These are phyloP conservation scores for Tanacetum coccineum DNA, from an alignment of 129 eudicot species.

Conservation along the genomic window DNA sequence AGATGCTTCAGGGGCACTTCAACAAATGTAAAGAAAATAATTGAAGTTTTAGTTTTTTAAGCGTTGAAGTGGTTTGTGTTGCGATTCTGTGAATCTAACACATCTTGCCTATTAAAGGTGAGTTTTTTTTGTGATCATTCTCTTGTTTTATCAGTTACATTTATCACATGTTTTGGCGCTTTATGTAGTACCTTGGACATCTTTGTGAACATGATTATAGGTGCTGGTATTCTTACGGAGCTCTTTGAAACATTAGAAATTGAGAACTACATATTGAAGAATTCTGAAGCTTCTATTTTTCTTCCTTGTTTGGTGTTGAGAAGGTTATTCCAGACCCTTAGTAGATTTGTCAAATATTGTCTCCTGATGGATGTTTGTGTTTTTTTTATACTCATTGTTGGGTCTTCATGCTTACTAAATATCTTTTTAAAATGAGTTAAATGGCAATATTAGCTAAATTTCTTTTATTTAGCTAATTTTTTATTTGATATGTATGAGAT, in stretches of 20 bases:
- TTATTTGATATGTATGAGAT: no score
- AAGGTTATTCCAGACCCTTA: constrained; percentile 53
- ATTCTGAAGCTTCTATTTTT: constrained; percentile 91
- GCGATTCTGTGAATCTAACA: no score
- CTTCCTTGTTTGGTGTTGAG: constrained; percentile 94
- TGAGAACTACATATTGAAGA: constrained; percentile 85
- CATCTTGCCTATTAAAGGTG: constrained; percentile 57
- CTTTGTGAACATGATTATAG: constrained; percentile 30
- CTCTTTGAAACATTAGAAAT: constrained; percentile 62
- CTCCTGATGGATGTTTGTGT: background rate
- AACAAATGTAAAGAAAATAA: no score
- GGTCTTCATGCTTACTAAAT: no score
- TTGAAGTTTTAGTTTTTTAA: no score
- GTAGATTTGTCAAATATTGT: constrained; percentile 4
- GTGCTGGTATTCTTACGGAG: constrained; percentile 92
- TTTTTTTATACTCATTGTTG: background rate
- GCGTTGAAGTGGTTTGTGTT: no score
- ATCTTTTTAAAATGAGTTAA: no score
- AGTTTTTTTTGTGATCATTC: background rate
- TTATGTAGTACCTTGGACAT: background rate
- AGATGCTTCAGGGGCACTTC: no score
- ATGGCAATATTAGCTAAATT: no score
- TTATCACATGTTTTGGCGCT: constrained; percentile 3
- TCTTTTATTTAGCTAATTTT: no score
- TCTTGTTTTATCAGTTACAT: constrained; percentile 2